Evolutionary conservation across 2,329 filamentous ascomycete species (phyloP).

Genomic region (Trichoderma koningii): DNA sequence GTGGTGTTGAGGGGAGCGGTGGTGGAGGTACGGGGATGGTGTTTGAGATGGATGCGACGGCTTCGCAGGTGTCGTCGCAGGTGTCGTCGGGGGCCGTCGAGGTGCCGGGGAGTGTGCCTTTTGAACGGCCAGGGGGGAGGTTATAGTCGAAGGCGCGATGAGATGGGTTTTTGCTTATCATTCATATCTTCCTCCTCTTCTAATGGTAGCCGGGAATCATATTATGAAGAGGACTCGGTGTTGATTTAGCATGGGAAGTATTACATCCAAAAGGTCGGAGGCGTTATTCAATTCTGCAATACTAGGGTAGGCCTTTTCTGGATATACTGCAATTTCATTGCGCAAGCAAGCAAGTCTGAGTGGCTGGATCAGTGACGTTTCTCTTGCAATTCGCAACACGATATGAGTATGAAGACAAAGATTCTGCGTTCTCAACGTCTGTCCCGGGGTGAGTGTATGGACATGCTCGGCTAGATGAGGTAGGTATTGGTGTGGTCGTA

Average conservation of each 20-base stretch:
- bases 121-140: background rate
- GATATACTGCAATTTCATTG: background rate
- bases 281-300: background rate
- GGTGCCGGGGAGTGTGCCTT: conserved; percentile 28
- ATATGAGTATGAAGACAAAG: too few relatives aligned
- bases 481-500: too few relatives aligned
- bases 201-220: conserved; percentile 13
- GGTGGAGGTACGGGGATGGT: background rate
- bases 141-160: background rate
- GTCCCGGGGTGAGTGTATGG: too few relatives aligned
- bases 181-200: background rate
- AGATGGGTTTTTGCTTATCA: background rate
- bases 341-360: too few relatives aligned
- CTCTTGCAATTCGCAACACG: too few relatives aligned
- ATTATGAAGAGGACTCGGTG: background rate
- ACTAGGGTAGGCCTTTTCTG: background rate
- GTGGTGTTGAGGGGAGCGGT: background rate
- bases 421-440: too few relatives aligned
- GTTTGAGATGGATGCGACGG: conserved; percentile 31
- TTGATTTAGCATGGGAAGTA: background rate
- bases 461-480: too few relatives aligned
- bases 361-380: too few relatives aligned
- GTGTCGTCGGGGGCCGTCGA: conserved; percentile 14
- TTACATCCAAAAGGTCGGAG: conserved; percentile 6
- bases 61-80: background rate